phyloP scores from a whole-genome alignment of 345 rosid species.

The Syzygium oleosum region DNA sequence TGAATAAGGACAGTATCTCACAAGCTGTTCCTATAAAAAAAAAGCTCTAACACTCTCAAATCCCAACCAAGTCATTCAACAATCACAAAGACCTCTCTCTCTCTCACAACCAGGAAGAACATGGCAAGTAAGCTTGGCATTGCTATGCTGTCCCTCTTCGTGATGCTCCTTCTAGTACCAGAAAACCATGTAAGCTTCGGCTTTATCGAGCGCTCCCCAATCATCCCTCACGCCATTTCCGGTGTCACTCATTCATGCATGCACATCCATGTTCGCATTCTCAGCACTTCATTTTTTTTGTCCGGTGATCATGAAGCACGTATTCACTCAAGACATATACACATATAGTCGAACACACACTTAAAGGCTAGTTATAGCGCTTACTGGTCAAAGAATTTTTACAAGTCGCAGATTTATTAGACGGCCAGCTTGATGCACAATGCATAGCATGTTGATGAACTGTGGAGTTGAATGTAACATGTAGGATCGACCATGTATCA shows the following conservation, averaged over 20 bases:
- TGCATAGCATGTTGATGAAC: not conserved
- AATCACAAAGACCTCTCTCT: not conserved
- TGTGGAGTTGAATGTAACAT: not conserved
- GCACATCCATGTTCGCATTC: not conserved
- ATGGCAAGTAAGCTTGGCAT: not conserved
- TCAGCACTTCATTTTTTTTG: not conserved
- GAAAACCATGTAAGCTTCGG: slow-evolving; percentile 1
- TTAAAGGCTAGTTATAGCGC: not conserved
- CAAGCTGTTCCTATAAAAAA: not conserved
- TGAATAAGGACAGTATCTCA: not conserved
- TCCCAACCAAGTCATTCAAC: not conserved
- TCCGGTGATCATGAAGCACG: not conserved
- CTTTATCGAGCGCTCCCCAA: not conserved
- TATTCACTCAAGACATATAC: not conserved
- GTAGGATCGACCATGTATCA: not conserved
- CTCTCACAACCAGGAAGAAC: not conserved
- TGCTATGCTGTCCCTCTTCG: not conserved
- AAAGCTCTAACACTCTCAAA: not conserved
- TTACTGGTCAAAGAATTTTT: not conserved
- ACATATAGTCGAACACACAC: not conserved
- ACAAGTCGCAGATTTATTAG: not conserved
- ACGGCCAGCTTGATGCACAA: not conserved
- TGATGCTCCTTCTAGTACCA: not conserved
- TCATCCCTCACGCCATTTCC: not conserved
- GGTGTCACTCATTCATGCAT: not conserved